Evolutionary conservation across 306 rosid species (phyloP), one percentile per base, ranked within the genome.

Genomic region (Crotalaria pallida): DNA sequence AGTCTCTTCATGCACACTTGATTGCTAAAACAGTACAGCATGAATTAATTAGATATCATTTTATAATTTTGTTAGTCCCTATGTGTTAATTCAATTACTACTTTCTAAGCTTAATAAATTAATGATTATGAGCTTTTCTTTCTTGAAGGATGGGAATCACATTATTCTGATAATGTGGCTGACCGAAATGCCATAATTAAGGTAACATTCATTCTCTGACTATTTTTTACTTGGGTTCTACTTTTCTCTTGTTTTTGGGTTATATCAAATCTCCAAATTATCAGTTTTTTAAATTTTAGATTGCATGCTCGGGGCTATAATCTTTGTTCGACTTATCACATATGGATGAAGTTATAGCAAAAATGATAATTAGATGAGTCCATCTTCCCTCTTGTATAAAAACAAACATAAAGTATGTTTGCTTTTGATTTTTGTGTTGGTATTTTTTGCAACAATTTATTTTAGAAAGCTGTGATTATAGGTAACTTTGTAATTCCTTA

Each of bases 131-230:
- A 45, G 13, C 0, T 6, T 48, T 74, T 31, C 65, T 21, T 17
- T 79, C 71, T 15, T 61, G 29, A 71, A 83, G 88, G 89, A 45
- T 73, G 63, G 73, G 88, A 88, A 76, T 84, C 83, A 27, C 71
- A 19, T 49, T 84, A 79, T 72, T 67, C 87, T 45, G 86, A 83
- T 71, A 68, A 55, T 52, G 70, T 67, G 61, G 60, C 73, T 56
- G 83, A 79, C 65, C 80, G 27, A 50, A 86, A 80, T 83, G 81
- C 89, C 26, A 70, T 83, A 57, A 86, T 91, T 26, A 91, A 91
- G 97, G 97, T 91, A 84, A 67, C 52, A 50, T 19, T 33, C 48
- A 44, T 34, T 65, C 58, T 43, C 41, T 23, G 44, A 66, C 55
- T 68, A 61, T 11, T 21, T 67, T 67, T 22, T 27, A 23, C 43